These are phyloP conservation scores for Rhodotorula sp. DNA, from an alignment of 1,284 basidiomycete species.

Conservation along the genomic window DNA sequence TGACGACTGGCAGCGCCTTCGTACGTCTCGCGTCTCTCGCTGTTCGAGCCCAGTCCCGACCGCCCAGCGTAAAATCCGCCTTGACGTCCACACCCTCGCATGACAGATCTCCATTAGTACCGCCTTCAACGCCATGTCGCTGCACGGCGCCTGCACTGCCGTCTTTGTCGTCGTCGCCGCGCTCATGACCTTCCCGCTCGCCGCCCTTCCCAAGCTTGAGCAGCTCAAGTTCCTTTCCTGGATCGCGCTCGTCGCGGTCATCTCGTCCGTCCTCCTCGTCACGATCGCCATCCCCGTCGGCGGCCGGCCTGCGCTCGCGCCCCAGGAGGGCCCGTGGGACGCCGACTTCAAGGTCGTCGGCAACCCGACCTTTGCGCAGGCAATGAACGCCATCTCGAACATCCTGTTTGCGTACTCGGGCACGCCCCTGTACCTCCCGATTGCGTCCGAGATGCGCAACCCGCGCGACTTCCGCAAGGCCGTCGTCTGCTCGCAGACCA, in stretches of 20 bases:
- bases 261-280: conserved; percentile 10
- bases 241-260: conserved; percentile 43
- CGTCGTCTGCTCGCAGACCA: conserved; percentile 32
- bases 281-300: conserved; percentile 57
- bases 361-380: conserved; percentile 29
- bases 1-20: too few relatives aligned
- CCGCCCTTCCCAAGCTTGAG: conserved; percentile 49
- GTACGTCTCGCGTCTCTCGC: too few relatives aligned
- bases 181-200: conserved; percentile 43
- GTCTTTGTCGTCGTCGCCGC: conserved; percentile 32
- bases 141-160: conserved; percentile 40
- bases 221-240: conserved; percentile 49
- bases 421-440: conserved; percentile 42
- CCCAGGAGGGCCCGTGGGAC: conserved; percentile 50
- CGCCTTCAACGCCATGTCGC: conserved; percentile 51
- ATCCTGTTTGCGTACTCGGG: conserved; percentile 33
- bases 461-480: conserved; percentile 40
- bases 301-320: conserved; percentile 54
- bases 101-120: conserved; percentile 47
- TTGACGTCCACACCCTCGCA: too few relatives aligned
- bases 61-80: too few relatives aligned
- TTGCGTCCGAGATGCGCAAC: conserved; percentile 53
- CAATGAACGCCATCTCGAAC: conserved; percentile 22
- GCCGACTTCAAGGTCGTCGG: conserved; percentile 32
- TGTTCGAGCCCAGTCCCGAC: too few relatives aligned